A percentile compares a stretch with the other conserved stretches of the same genome.
These are phyloP conservation scores for Globisporangium okanoganense DNA, from an alignment of 352 stramenopile species.

Conservation along the genomic window DNA sequence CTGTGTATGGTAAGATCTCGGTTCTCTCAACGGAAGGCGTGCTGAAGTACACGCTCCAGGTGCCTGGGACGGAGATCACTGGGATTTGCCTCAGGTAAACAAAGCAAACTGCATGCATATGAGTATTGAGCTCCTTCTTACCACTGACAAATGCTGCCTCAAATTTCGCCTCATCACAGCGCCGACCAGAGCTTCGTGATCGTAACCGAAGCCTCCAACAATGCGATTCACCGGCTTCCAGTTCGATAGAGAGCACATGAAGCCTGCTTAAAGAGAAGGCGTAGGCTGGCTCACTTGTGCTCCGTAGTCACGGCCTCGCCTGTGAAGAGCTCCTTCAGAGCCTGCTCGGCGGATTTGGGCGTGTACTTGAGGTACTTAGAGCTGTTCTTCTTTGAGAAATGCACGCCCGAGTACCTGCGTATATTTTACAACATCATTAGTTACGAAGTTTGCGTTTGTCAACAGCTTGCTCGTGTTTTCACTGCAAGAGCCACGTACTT, in stretches of 20 bases:
- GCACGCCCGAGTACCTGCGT: conserved; percentile 81
- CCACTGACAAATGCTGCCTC: neutral
- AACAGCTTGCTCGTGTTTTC: neutral
- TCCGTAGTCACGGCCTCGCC: conserved; percentile 29
- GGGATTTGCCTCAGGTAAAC: conserved; percentile 67
- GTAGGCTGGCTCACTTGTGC: conserved; percentile 11
- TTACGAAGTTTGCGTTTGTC: neutral
- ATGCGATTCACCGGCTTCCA: conserved; percentile 52
- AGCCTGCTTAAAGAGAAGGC: neutral
- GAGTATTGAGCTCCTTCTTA: neutral
- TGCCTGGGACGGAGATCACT: conserved; percentile 71
- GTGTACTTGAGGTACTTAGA: conserved; percentile 89
- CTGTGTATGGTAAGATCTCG: conserved; percentile 55
- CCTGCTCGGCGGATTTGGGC: conserved; percentile 69
- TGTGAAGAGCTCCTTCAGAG: conserved; percentile 84
- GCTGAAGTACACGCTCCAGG: conserved; percentile 42
- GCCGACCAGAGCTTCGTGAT: conserved; percentile 52
- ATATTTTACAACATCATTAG: neutral
- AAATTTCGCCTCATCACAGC: conserved; percentile 19
- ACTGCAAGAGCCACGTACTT: conserved; percentile 45
- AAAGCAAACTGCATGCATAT: neutral
- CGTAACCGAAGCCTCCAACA: conserved; percentile 76
- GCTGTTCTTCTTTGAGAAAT: conserved; percentile 92
- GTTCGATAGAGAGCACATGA: conserved; percentile 18
- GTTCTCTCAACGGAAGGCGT: conserved; percentile 48